Evolutionary conservation across 2,329 filamentous ascomycete genomes (phyloP), one percentile per base, ranked within the genome.

Genomic region (Aspergillus oerlinghausenensis): DNA sequence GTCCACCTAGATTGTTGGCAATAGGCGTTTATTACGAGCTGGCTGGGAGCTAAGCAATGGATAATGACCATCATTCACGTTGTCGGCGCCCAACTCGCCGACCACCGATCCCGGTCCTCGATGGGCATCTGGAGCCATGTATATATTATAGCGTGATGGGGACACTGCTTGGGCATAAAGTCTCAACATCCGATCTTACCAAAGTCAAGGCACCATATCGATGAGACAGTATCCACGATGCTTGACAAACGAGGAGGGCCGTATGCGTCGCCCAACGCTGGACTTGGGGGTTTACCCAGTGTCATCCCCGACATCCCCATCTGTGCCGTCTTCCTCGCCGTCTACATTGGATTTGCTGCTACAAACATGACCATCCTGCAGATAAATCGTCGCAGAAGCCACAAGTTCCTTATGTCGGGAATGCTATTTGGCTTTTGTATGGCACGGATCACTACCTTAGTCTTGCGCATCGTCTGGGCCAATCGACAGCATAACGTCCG

Each of bases 271-370:
- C 47, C 25, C 7, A 63, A 59, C 17, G 74, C 75, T 19, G 51
- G 50, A 6, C 40, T 75, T 7, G 75, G 75, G 28, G 73, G 85
- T 25, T 62, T 74, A 7, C 88, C 89, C 1, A 81, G 77, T 1
- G 67, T 79, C 3, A 60, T 67, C 2, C 74, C 88, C 60, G 89
- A 92, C 69, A 79, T 86, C 7, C 86, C 88, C 40, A 79, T 90
- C 67, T 83, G 78, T 59, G 78, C 81, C 52, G 80, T 89, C 55
- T 82, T 92, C 60, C 70, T 91, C 14, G 69, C 73, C 43, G 66
- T 78, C 32, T 82, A 78, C 65, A 62, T 79, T 42, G 47, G 64
- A 21, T 75, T 70, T 17, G 80, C 76, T 6, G 69, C 67, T 11
- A 62, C 67, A 17, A 75, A 81, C 60, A 78, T 81, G 73, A 73